Base-by-base conservation (phyloP, 768 basidiomycete genomes). In the Pleurotus tuber-regium region DNA sequence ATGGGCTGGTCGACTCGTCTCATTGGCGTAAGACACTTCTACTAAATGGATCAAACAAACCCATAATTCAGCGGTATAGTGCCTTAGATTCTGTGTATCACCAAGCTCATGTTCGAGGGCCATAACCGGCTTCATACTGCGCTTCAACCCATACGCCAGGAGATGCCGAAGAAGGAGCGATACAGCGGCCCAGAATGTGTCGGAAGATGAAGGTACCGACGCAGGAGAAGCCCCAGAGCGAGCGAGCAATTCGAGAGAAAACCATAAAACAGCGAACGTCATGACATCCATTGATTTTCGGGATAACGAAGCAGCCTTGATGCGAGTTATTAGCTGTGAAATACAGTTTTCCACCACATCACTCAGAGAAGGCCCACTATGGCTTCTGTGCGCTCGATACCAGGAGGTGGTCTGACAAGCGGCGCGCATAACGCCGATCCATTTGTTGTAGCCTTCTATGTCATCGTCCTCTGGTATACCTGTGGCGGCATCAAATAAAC, bases 1-100 rank as follows among this genome's bases (percentile, higher is more conserved):
- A 54, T 57, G 38, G 35, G 38, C 59, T 48, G 38, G 31, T 25
- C 12, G 16, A 35, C 11, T 50, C 53, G n/a, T 48, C 4, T 50
- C 28, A 29, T 53, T 19, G 19, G 56, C 63, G 31, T 60, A 62
- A 23, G n/a, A 48, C 16, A 19, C 2, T 9, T 59, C 46, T 4
- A 79, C 62, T n/a, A 89, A 59, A 57, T 90, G 82, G 29, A 89
- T 72, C 18, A 92, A 60, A 30, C 79, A 81, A 42, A 91, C 73
- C 94, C 93, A 96, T 14, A 87, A 57, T 58, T 92, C 86, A 1
- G 80, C 74, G 1, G 76, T 71, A 31, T 35, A 48, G 21, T 35
- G 19, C n/a, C 10, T 11, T 4, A 48, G 46, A 0, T 23, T 7
- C 4, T 12, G 14, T 12, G 16, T 31, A 11, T 16, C 67, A 55